These are phyloP conservation scores for Diaporthe aspalathi DNA, from an alignment of 2,329 filamentous ascomycete genomes.

Conservation along the genomic window DNA sequence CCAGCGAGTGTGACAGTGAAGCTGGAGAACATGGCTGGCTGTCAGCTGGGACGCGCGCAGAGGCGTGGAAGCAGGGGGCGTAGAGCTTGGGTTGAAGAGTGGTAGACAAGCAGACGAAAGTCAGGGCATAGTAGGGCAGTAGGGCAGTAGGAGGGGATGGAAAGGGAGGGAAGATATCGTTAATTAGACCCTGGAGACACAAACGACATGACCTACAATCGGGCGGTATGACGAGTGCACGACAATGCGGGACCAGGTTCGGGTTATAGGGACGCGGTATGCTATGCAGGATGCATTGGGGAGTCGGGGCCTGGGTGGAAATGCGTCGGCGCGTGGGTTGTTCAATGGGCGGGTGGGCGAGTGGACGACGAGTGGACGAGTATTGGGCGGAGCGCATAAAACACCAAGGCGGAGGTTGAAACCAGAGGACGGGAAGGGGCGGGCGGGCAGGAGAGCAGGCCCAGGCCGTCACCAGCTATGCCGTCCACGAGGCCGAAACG, in stretches of 20 bases:
- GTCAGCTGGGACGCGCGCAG: conserved; percentile 26
- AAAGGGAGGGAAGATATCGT: neutral
- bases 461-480: conserved; percentile 33
- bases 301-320: neutral
- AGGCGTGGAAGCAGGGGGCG: neutral
- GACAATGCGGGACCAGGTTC: conserved; percentile 11
- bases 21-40: conserved; percentile 46
- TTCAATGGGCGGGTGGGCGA: too few species aligned
- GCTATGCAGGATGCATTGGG: conserved; percentile 20
- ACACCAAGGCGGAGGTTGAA: conserved; percentile 23
- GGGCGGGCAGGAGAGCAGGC: conserved; percentile 22
- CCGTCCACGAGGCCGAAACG: conserved; percentile 30
- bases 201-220: conserved; percentile 24
- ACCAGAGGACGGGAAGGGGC: conserved; percentile 17
- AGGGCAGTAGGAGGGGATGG: too few species aligned
- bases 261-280: conserved; percentile 21
- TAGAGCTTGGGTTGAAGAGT: conserved; percentile 22
- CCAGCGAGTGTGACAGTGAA: conserved; percentile 41
- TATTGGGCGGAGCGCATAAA: conserved; percentile 17
- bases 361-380: too few species aligned
- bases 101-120: conserved; percentile 3
- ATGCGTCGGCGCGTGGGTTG: neutral
- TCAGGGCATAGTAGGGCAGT: neutral
- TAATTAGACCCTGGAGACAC: neutral
- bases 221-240: conserved; percentile 27